Percentiles rank a stretch among this genome's conserved stretches.
Conservation (phyloP, 805 yeast species). For the Candida golubevii region DNA sequence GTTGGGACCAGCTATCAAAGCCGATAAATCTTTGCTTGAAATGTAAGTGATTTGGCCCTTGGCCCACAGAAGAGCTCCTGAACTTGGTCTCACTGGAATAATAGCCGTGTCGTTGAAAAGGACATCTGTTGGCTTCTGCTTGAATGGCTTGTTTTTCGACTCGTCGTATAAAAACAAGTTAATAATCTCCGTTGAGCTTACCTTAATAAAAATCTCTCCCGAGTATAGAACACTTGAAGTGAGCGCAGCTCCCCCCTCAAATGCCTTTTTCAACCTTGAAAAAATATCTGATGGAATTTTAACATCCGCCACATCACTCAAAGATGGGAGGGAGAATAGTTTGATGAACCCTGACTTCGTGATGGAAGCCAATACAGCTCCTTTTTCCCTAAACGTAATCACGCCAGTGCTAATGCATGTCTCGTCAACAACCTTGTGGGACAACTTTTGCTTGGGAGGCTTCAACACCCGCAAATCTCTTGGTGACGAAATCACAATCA, state of each 20-base stretch:
- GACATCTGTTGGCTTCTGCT: slow-evolving; percentile 42
- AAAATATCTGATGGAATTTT: slow-evolving; percentile 31
- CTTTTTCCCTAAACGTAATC: slow-evolving; percentile 39
- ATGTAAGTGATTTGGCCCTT: slow-evolving; percentile 62
- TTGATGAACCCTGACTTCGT: slow-evolving; percentile 46
- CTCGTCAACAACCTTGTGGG: slow-evolving; percentile 59
- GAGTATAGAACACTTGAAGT: slow-evolving; percentile 38
- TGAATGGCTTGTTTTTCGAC: slow-evolving; percentile 17
- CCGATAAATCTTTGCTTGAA: slow-evolving; percentile 58
- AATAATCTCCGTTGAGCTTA: slow-evolving; percentile 44
- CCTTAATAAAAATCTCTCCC: slow-evolving; percentile 57
- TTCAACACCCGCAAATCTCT: slow-evolving; percentile 61
- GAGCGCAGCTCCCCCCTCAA: slow-evolving; percentile 20
- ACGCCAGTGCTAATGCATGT: slow-evolving; percentile 46
- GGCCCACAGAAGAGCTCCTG: slow-evolving; percentile 81
- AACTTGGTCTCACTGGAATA: slow-evolving; percentile 75
- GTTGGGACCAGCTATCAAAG: slow-evolving; percentile 68
- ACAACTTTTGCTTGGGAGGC: slow-evolving; percentile 56
- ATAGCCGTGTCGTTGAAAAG: slow-evolving; percentile 66
- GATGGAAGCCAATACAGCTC: slow-evolving; percentile 45
- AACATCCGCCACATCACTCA: slow-evolving; percentile 52
- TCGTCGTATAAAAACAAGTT: slow-evolving; percentile 23
- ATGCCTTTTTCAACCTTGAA: slow-evolving; percentile 19
- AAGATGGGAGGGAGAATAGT: slow-evolving; percentile 53
- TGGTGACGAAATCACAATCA: slow-evolving; percentile 50